Percentiles rank a stretch among this genome's conserved stretches.
phyloP scores from a whole-genome alignment of 768 basidiomycete species.

The Sarcomyxa edulis region DNA sequence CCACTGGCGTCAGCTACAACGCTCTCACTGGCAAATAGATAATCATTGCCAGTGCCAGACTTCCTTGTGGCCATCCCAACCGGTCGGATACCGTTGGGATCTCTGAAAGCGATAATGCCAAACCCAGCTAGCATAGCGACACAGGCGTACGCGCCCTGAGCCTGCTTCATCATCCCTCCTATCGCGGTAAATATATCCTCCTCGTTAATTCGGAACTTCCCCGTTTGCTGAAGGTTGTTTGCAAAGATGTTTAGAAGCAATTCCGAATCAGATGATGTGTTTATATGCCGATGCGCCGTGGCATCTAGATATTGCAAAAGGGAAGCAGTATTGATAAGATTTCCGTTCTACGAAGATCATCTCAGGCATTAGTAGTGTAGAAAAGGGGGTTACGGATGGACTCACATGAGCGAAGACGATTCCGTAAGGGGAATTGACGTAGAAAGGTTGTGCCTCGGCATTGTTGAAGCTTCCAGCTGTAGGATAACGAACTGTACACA shows the following conservation, averaged over 20 bases:
- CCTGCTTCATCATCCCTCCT: constrained; percentile 81
- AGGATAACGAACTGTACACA: constrained; percentile 81
- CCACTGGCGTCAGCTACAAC: constrained; percentile 94
- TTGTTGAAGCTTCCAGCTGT: constrained; percentile 97
- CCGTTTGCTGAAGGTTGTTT: constrained; percentile 95
- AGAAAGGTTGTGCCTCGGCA: constrained; percentile 98
- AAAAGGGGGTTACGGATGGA: constrained; percentile 9
- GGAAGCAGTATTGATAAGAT: constrained; percentile 86
- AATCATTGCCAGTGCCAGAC: constrained; percentile 61
- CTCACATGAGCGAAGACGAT: constrained; percentile 96
- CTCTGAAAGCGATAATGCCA: constrained; percentile 95
- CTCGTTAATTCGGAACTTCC: constrained; percentile 98
- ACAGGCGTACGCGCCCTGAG: constrained; percentile 93
- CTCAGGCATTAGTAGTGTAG: constrained; percentile 8
- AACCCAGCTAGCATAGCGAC: constrained; percentile 99
- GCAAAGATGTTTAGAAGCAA: constrained; percentile 96
- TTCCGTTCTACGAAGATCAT: constrained; percentile 72
- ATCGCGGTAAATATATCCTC: constrained; percentile 98
- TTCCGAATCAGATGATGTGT: constrained; percentile 98
- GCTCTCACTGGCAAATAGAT: constrained; percentile 91
- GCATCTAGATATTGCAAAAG: constrained; percentile 94
- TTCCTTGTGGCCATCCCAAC: constrained; percentile 79
- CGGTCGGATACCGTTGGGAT: constrained; percentile 96
- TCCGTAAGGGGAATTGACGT: constrained; percentile 99
- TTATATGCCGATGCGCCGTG: constrained; percentile 95